Percentiles rank a stretch among this genome's conserved stretches.
These are phyloP conservation scores for Clonostachys sp. DNA, from an alignment of 2,329 filamentous ascomycete species.

Conservation along the genomic window DNA sequence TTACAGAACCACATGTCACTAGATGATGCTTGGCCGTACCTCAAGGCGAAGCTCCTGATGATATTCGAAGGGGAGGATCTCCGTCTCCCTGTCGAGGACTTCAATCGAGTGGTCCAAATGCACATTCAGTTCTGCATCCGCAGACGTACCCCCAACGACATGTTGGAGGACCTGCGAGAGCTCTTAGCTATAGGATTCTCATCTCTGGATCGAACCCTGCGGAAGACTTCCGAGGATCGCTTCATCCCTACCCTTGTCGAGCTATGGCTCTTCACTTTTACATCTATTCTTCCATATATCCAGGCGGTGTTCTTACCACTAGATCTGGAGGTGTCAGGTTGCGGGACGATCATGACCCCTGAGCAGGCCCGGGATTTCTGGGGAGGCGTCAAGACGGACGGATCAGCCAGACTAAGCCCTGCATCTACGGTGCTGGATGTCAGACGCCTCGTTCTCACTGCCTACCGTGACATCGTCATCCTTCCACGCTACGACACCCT, in stretches of 20 bases:
- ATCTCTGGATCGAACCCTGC: conserved; percentile 78
- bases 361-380: conserved; percentile 88
- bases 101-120: conserved; percentile 74
- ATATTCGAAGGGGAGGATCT: conserved; percentile 81
- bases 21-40: conserved; percentile 79
- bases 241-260: conserved; percentile 89
- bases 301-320: conserved; percentile 92
- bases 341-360: conserved; percentile 70
- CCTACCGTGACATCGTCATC: conserved; percentile 85
- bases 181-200: conserved; percentile 77
- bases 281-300: conserved; percentile 84
- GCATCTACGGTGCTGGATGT: conserved; percentile 68
- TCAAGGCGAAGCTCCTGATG: conserved; percentile 71
- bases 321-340: conserved; percentile 87
- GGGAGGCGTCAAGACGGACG: conserved; percentile 59
- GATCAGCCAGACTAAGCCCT: conserved; percentile 35
- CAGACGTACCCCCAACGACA: conserved; percentile 62
- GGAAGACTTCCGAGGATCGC: conserved; percentile 74
- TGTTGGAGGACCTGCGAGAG: conserved; percentile 74
- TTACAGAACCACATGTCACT: conserved; percentile 65
- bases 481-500: conserved; percentile 84
- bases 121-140: conserved; percentile 77
- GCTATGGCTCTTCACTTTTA: conserved; percentile 92
- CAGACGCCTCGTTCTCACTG: conserved; percentile 79
- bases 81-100: conserved; percentile 75